These are phyloP conservation scores for Zychaea mexicana DNA, from an alignment of 371 early-diverging fungal genomes.

Conservation along the genomic window DNA sequence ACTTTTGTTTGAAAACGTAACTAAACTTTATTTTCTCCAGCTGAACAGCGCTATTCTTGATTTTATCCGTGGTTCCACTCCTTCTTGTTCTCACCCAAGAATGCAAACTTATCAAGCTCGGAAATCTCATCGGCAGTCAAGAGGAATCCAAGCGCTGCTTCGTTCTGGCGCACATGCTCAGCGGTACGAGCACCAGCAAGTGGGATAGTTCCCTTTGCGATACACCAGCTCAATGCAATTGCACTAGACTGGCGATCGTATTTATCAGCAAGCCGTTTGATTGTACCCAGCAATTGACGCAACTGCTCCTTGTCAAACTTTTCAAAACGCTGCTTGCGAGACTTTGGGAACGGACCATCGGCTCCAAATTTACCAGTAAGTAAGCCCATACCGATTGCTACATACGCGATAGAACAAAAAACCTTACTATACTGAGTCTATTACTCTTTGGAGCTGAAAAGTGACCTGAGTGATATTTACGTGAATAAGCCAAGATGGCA, in stretches of 20 bases:
- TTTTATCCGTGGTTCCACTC: constrained; percentile 56
- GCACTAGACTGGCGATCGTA: constrained; percentile 32
- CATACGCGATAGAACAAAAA: too few species aligned
- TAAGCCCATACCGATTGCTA: constrained; percentile 51
- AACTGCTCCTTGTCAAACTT: constrained; percentile 30
- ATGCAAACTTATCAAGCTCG: constrained; percentile 45
- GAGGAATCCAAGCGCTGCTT: constrained; percentile 48
- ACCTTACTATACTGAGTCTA: constrained; percentile 1
- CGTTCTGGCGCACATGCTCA: constrained; percentile 54
- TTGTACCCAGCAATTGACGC: constrained; percentile 20
- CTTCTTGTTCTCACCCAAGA: constrained; percentile 39
- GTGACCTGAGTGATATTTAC: too few species aligned
- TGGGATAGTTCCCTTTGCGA: constrained; percentile 58
- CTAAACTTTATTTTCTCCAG: too few species aligned
- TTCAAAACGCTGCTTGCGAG: constrained; percentile 22
- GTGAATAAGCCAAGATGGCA: constrained; percentile 62
- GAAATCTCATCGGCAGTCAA: constrained; percentile 49
- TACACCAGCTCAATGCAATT: constrained; percentile 49
- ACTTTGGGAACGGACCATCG: constrained; percentile 40
- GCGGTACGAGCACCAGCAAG: constrained; percentile 57
- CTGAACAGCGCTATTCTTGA: too few species aligned
- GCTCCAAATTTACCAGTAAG: constrained; percentile 54
- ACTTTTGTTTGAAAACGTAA: too few species aligned
- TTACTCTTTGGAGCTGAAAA: too few species aligned
- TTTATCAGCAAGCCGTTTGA: constrained; percentile 30